Percentiles rank a stretch among this genome's conserved stretches.
These are phyloP conservation scores for Paecilomyces dactylethromorphus DNA, from an alignment of 2,329 filamentous ascomycete genomes.

Conservation along the genomic window DNA sequence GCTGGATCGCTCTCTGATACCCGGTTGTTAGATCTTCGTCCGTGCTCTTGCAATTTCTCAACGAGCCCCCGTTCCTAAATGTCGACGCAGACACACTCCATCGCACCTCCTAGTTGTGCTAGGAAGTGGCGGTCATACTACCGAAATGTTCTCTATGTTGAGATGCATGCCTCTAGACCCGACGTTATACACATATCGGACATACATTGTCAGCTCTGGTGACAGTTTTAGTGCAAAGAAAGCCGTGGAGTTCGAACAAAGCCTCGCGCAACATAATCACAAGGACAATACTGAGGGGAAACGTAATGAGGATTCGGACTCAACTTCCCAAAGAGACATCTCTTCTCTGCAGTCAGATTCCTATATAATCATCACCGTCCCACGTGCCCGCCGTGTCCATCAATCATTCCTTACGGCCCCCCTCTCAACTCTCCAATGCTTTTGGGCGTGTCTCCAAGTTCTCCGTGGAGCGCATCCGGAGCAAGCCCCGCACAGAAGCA, in stretches of 20 bases:
- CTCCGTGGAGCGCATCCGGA: constrained; percentile 39
- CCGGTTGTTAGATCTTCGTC: constrained; percentile 15
- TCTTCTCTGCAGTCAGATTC: constrained; percentile 19
- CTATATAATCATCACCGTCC: constrained; percentile 62
- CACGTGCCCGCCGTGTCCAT: constrained; percentile 73
- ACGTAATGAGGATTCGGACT: not conserved
- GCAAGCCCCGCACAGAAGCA: constrained; percentile 17
- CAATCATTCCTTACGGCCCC: constrained; percentile 72
- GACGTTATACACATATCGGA: constrained; percentile 56
- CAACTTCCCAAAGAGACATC: not conserved
- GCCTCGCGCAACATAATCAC: constrained; percentile 9
- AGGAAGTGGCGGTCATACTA: constrained; percentile 88
- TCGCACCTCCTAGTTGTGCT: constrained; percentile 72
- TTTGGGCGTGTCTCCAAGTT: constrained; percentile 56
- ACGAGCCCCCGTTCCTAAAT: constrained; percentile 20
- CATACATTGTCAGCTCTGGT: constrained; percentile 73
- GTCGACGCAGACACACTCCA: constrained; percentile 23
- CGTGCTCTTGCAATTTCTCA: constrained; percentile 22
- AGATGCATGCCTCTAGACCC: constrained; percentile 45
- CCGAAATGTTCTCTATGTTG: constrained; percentile 89
- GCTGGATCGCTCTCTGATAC: constrained; percentile 3
- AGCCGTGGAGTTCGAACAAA: constrained; percentile 57
- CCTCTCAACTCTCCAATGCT: constrained; percentile 58
- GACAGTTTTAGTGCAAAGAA: constrained; percentile 64
- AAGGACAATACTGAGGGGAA: constrained; percentile 1